Percentiles rank a stretch among this genome's conserved stretches.
Evolutionary conservation across 805 yeast species (phyloP).

Genomic region (Teunomyces stri): DNA sequence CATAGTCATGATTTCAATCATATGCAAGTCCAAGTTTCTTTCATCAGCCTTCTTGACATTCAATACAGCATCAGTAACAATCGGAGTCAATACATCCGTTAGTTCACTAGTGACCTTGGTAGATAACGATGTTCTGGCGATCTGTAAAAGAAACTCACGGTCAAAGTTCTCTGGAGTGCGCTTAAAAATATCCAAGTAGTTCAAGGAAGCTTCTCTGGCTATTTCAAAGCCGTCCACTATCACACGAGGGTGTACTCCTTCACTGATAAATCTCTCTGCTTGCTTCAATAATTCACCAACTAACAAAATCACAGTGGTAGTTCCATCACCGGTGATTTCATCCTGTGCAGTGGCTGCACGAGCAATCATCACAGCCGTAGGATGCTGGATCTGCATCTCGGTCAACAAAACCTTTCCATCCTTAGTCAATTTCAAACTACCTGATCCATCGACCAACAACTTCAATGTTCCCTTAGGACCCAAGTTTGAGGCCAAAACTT

Average conservation of each 20-base stretch:
- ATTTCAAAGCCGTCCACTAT: constrained; percentile 92
- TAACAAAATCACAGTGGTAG: constrained; percentile 89
- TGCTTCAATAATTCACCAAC: constrained; percentile 95
- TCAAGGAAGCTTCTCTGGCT: constrained; percentile 75
- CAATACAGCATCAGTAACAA: constrained; percentile 94
- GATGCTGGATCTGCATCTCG: constrained; percentile 88
- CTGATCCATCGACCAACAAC: constrained; percentile 96
- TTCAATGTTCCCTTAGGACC: constrained; percentile 98
- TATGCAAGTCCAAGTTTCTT: constrained; percentile 75
- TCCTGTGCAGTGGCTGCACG: constrained; percentile 98
- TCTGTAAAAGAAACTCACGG: constrained; percentile 86
- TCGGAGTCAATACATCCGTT: constrained; percentile 81
- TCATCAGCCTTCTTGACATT: constrained; percentile 56
- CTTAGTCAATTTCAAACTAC: constrained; percentile 90
- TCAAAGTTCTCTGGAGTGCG: constrained; percentile 53
- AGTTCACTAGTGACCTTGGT: constrained; percentile 82
- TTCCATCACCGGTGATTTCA: constrained; percentile 99
- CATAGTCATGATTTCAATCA: constrained; percentile 98
- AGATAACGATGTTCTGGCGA: constrained; percentile 83
- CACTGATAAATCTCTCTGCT: constrained; percentile 86
- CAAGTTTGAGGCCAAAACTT: constrained; percentile 83
- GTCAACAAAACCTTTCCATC: constrained; percentile 92
- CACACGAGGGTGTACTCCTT: constrained; percentile 95
- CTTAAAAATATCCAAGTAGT: constrained; percentile 67
- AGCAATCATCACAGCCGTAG: constrained; percentile 58